Base-by-base conservation (phyloP, 2,329 filamentous ascomycete genomes). In the Pseudogymnoascus sp. region DNA sequence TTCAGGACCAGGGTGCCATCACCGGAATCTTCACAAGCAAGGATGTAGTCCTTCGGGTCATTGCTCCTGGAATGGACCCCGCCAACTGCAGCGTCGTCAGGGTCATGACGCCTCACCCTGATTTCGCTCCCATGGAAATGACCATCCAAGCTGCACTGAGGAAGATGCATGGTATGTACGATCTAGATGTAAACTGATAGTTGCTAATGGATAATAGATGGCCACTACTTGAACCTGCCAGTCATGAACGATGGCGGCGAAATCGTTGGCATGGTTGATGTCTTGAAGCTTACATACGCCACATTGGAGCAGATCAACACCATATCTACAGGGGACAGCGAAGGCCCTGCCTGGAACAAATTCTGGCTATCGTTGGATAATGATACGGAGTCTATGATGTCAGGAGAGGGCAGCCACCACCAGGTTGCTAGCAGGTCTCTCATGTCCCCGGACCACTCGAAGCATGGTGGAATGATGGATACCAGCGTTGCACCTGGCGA, bases 1-100 rank as follows among this genome's bases (percentile, higher is more conserved):
- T 99, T 15, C 93, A 97, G 77, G 95, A 99, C 75, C 91, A 96
- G 76, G 93, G 93, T 62, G 91, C 92, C 46, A 97, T 99, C 73
- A 99, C 95, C 62, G 95, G 95, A 78, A 99, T 99, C 74, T 99
- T 99, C 75, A 99, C 95, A 65, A 97, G 95, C 81, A 99, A 99
- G 80, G 95, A 99, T 78, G 93, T 99, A 60, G 95, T 99, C 64
- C 83, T 99, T 64, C 91, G 95, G 76, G 95, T 99, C 65, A 99
- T 99, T 78, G 95, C 95, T 62, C 95, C 95, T 60, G 95, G 95
- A 17, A 83, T 99, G 65, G 95, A 99, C 75, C 95, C 95, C 53
- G 83, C 87, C 65, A 97, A 89, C 72, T 99, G 95, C 83, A 97
- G 93, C 75, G 95, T 99, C 66, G 93, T 99, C 68, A 88, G 95